Base-by-base conservation (phyloP, 768 basidiomycete genomes). In the Lanmaoa pseudosensibilis region DNA sequence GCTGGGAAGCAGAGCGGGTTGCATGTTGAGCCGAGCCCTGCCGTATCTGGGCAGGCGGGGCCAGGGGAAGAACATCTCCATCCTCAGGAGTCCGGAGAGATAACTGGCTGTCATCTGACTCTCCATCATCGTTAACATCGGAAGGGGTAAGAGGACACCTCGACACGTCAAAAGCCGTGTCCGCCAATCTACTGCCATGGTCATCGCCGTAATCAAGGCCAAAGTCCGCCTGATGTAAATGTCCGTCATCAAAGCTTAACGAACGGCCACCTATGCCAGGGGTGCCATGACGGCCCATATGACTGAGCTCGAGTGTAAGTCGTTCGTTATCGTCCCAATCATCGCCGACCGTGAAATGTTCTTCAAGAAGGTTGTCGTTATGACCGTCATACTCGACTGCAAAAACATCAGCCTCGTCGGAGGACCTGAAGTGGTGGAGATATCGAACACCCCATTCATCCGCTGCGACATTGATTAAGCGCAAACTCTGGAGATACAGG, bases 381-480 rank as follows among this genome's bases (percentile, higher is more conserved):
- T 61, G 45, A 15, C 56, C 59, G 16, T 54, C 53, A n/a, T 68
- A 63, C 16, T 65, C 68, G 38, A 65, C 54, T 15, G 58, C 57
- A 56, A 70, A 71, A 30, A 62, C 6, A 10, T 66, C 68, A 18
- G 36, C 39, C 16, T 64, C 62, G 16, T 64, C 57, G 5, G 38
- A 50, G 36, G 55, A 44, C 16, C 34, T 44, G 16, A 40, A 30
- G 41, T 39, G 41, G 38, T 64, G 52, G 18, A 33, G 18, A 38
- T 50, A 56, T 55, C 66, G 69, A 57, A 71, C 60, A 25, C 66
- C 68, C 68, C 68, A 72, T 58, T 70, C 68, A 47, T 73, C 57
- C 15, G 64, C 70, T 72, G 47, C 11, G 54, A 59, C 12, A 10
- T 30, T 36, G 34, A 40, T 2, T 66, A 4, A 69, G 65, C 34